Evolutionary conservation across 257 asterid genomes (phyloP), one percentile per base, ranked within the genome.

Genomic region (Misopates orontium): DNA sequence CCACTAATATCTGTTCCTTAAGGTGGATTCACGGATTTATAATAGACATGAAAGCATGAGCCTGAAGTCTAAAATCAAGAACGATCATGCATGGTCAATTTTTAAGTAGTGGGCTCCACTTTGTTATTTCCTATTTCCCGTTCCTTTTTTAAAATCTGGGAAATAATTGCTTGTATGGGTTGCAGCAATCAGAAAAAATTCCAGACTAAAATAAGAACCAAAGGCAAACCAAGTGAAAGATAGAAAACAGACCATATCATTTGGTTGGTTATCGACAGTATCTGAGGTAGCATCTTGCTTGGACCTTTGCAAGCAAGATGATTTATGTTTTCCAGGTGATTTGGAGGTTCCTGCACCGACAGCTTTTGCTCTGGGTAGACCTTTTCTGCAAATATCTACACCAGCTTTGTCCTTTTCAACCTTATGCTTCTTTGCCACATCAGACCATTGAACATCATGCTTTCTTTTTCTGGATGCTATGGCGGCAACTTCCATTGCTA

Each of bases 401-500:
- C 62, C 62, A 69, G 68, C 70, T 62, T 72, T 79, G 54, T 70
- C 77, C 73, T 78, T 75, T 49, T 70, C 78, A 62, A 68, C 59
- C 70, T 77, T 82, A 45, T 36, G 64, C 76, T 71, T 86, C 67
- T 71, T 87, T 68, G 52, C 62, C 64, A 58, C 50, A 32, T 58
- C 1, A 36, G 1, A 10, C 42, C 1, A 9, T 5, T 36, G 71
- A 66, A 71, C 55, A 70, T 69, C 73, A 8, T 18, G 73, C 70
- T 81, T 81, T 64, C 81, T 78, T 80, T 84, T 87, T 63, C 80
- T 71, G 68, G 75, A 61, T 74, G 66, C 75, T 47, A 39, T 56
- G 23, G 48, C 54, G 45, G 77, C 70, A 48, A 81, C 75, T 71
- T 78, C 83, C 67, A 54, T 28, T 13, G 75, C 67, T 39, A 66